phyloP scores from a whole-genome alignment of 805 yeast genomes.

The Gaillardinia entomophila region DNA sequence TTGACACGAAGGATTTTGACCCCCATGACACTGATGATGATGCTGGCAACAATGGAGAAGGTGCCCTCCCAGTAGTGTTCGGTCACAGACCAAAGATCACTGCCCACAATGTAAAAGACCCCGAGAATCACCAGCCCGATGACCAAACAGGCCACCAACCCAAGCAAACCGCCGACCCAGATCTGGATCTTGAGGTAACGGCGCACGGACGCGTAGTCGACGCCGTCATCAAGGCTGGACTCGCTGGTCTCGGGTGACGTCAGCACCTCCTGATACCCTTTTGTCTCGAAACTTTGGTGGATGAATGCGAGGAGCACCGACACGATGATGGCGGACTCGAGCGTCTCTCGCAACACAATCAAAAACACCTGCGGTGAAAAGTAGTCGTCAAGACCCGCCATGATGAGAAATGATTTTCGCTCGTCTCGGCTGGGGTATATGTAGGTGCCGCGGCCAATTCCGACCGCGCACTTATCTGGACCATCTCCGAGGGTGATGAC shows the following conservation, averaged over 20 bases:
- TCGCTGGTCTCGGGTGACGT: background rate
- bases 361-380: conserved; percentile 15
- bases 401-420: background rate
- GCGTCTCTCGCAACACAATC: conserved; percentile 13
- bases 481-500: background rate
- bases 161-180: conserved; percentile 40
- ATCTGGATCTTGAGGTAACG: conserved; percentile 30
- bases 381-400: conserved; percentile 9
- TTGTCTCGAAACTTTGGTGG: conserved; percentile 1
- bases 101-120: conserved; percentile 36
- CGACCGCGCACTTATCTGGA: background rate
- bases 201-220: conserved; percentile 1
- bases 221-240: background rate
- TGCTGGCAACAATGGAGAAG: conserved; percentile 39
- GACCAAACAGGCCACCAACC: conserved; percentile 32
- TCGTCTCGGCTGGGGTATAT: too few relatives aligned
- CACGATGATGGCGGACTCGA: conserved; percentile 15
- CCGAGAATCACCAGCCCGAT: conserved; percentile 35
- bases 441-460: too few relatives aligned
- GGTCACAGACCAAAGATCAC: conserved; percentile 39
- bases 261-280: background rate
- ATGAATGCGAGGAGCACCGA: conserved; percentile 15
- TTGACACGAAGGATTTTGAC: conserved; percentile 37
- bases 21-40: conserved; percentile 43
- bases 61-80: conserved; percentile 47